phyloP scores from a whole-genome alignment of 1,284 basidiomycete species.

The Uromyces viciae-fabae region DNA sequence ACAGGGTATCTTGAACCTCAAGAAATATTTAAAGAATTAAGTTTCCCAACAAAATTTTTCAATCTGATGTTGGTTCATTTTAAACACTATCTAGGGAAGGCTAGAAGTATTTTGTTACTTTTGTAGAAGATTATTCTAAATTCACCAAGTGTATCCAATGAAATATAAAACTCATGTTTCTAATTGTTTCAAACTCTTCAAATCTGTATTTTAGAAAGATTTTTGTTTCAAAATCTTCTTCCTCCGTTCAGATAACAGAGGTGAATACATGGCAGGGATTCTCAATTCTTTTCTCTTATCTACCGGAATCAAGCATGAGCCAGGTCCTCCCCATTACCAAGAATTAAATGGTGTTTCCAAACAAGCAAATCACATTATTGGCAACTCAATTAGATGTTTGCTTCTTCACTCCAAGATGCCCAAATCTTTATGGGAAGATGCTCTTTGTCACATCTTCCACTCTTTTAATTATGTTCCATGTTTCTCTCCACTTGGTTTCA shows the following conservation, averaged over 20 bases:
- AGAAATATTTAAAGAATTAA: not conserved
- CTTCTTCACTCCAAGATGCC: not conserved
- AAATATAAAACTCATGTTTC: constrained; percentile 21
- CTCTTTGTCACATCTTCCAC: not conserved
- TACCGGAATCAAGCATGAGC: constrained; percentile 53
- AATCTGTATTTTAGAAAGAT: constrained; percentile 50
- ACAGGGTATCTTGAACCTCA: not conserved
- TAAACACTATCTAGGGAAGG: constrained; percentile 40
- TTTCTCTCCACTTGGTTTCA: not conserved
- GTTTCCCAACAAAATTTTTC: not conserved
- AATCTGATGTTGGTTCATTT: constrained; percentile 5
- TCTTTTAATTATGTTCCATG: constrained; percentile 6
- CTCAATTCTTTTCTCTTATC: constrained; percentile 51
- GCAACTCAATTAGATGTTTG: constrained; percentile 45
- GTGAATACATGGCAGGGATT: constrained; percentile 48
- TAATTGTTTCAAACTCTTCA: constrained; percentile 52
- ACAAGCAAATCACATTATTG: constrained; percentile 48
- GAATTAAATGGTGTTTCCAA: constrained; percentile 54
- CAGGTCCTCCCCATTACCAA: constrained; percentile 56
- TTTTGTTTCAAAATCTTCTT: constrained; percentile 52
- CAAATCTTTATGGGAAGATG: constrained; percentile 9
- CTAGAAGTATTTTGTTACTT: constrained; percentile 52
- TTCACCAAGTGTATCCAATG: not conserved
- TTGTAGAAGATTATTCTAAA: constrained; percentile 49
- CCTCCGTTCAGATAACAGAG: constrained; percentile 46